Evolutionary conservation across 2,329 filamentous ascomycete genomes (phyloP).

Genomic region (Botrytis porri): DNA sequence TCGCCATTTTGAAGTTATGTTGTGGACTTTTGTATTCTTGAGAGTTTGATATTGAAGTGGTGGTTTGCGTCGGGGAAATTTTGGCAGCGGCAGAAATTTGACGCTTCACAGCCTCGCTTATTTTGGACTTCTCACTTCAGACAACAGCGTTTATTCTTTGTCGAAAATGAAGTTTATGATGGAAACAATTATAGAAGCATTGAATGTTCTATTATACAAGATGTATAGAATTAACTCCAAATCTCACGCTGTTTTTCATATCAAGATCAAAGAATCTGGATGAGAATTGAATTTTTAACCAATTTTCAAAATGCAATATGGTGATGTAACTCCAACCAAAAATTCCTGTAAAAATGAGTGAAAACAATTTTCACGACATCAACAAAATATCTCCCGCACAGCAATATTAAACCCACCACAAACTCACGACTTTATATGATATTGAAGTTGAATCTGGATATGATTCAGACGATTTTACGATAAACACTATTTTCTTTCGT

Average conservation of each 20-base stretch:
- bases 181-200: background rate
- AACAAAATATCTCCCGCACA: conserved; percentile 1
- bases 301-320: background rate
- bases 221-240: background rate
- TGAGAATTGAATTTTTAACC: background rate
- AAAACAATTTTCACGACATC: conserved; percentile 12
- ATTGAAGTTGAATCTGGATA: background rate
- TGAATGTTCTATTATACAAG: background rate
- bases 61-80: background rate
- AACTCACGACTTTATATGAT: background rate
- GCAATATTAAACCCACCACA: conserved; percentile 1
- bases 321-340: conserved; percentile 14
- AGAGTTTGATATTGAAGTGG: background rate
- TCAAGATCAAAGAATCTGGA: background rate
- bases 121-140: background rate
- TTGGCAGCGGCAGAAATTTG: background rate
- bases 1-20: conserved; percentile 24
- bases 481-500: background rate
- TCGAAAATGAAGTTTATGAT: background rate
- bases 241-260: background rate
- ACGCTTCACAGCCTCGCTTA: conserved; percentile 13
- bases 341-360: conserved; percentile 13
- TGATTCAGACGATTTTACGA: background rate
- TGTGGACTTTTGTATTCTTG: background rate
- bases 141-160: background rate